Conservation (phyloP, 2,329 filamentous ascomycete species). For the Penicillium sp. region DNA sequence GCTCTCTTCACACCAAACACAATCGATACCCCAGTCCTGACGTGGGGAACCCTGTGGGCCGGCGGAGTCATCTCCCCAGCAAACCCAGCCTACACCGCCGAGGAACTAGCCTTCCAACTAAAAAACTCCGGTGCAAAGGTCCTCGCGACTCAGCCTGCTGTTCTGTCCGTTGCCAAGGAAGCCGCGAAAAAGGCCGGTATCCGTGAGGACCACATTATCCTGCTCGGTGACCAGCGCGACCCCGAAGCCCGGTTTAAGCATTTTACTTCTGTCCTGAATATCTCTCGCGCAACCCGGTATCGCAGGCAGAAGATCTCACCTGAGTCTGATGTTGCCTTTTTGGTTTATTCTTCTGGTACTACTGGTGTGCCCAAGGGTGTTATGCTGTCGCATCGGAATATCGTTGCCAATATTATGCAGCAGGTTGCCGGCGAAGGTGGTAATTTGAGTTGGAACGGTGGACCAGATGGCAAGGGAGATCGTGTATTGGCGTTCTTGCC, state of each 20-base stretch:
- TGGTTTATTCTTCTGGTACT: conserved; percentile 88
- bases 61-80: conserved; percentile 81
- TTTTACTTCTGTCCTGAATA: conserved; percentile 69
- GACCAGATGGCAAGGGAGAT: conserved; percentile 65
- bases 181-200: conserved; percentile 73
- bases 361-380: conserved; percentile 92
- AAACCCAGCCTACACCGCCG: conserved; percentile 81
- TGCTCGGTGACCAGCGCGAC: conserved; percentile 68
- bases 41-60: conserved; percentile 79
- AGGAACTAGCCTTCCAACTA: conserved; percentile 83
- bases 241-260: conserved; percentile 63
- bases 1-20: conserved; percentile 81
- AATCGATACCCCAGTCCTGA: conserved; percentile 77
- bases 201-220: conserved; percentile 68
- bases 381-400: conserved; percentile 79
- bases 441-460: conserved; percentile 60
- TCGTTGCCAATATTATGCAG: conserved; percentile 72
- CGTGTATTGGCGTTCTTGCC: conserved; percentile 77
- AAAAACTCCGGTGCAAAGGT: conserved; percentile 74
- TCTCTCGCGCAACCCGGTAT: conserved; percentile 59
- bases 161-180: conserved; percentile 64
- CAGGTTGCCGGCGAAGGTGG: conserved; percentile 54
- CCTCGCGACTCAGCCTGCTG: conserved; percentile 70
- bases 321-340: conserved; percentile 72
- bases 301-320: conserved; percentile 65